These are phyloP conservation scores for Penicillium arizonense DNA, from an alignment of 495 filamentous ascomycete genomes.

Conservation along the genomic window DNA sequence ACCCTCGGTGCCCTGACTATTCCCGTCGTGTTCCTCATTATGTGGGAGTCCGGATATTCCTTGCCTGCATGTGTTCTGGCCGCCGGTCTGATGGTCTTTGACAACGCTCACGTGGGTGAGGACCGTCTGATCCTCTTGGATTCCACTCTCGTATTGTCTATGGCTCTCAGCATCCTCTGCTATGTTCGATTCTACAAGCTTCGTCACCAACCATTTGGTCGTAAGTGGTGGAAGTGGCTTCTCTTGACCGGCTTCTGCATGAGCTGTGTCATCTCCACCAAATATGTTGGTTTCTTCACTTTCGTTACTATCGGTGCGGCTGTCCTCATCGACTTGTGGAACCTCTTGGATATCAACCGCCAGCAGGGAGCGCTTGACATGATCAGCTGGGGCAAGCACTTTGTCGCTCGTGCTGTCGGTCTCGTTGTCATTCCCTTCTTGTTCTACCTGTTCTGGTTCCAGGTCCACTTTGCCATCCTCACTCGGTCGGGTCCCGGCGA, in stretches of 20 bases:
- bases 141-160: slow-evolving; percentile 88
- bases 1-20: slow-evolving; percentile 89
- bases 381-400: slow-evolving; percentile 82
- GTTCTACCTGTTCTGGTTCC: slow-evolving; percentile 99
- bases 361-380: slow-evolving; percentile 73
- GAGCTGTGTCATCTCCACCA: slow-evolving; percentile 97
- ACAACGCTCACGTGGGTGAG: slow-evolving; percentile 98
- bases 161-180: slow-evolving; percentile 89
- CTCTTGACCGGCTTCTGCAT: slow-evolving; percentile 89
- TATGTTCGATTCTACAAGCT: slow-evolving; percentile 99
- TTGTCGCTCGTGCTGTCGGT: slow-evolving; percentile 76
- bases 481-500: slow-evolving; percentile 89
- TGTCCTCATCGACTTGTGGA: slow-evolving; percentile 93
- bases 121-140: slow-evolving; percentile 94
- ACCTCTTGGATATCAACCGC: slow-evolving; percentile 83
- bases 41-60: slow-evolving; percentile 99
- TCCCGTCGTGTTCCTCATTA: slow-evolving; percentile 91
- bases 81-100: slow-evolving; percentile 84
- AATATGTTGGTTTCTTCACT: slow-evolving; percentile 95
- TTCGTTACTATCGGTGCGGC: slow-evolving; percentile 96
- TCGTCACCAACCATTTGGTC: slow-evolving; percentile 80
- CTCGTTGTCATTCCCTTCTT: slow-evolving; percentile 90
- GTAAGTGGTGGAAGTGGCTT: slow-evolving; percentile 99
- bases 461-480: slow-evolving; percentile 93
- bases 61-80: slow-evolving; percentile 88